Evolutionary conservation across 805 yeast genomes (phyloP), one percentile per base, ranked within the genome.

Genomic region (Pichia cabralensis): DNA sequence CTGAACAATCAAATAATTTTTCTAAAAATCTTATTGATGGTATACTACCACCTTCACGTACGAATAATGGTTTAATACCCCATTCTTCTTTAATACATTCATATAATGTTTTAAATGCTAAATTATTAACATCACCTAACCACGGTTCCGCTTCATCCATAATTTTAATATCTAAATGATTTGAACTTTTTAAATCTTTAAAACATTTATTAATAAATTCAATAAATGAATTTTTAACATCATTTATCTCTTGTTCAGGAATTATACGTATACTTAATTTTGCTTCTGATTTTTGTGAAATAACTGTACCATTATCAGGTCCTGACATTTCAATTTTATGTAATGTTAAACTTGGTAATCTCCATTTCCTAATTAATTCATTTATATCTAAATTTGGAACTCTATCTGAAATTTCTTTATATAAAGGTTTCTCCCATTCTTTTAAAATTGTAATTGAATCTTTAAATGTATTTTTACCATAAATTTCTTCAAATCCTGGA

Each of bases 11-110:
- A 45, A 89, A 82, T 10, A 70, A 63, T 54, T 82, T 82, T 48
- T 89, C 98, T 44, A 89, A 60, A 40, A 80, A 80, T 42, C 96
- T 61, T 7, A 92, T 76, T 9, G 89, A 79, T 2, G 98, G 96
- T 53, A 89, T 86, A 0, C 96, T 84, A 0, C 98, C 98, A 41
- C 98, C 98, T 61, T 92, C 98, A 44, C 97, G 72, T 22, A 92
- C 83, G 40, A 76, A 79, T 27, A 89, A 60, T 3, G 97, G 96
- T 35, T 81, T 83, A 10, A 65, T 60, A 0, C 71, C 74, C 98
- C 98, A 89, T 36, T 76, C 82, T 4, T 62, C 55, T 27, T 62
- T 58, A 22, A 89, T 63, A 33, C 81, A 84, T 17, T 71, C 61
- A 35, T 68, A 65, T 23, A 92, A 61, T 8, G 80, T 66, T 46